Base-by-base conservation (phyloP, 495 filamentous ascomycete species). In the Tuber brumale region DNA sequence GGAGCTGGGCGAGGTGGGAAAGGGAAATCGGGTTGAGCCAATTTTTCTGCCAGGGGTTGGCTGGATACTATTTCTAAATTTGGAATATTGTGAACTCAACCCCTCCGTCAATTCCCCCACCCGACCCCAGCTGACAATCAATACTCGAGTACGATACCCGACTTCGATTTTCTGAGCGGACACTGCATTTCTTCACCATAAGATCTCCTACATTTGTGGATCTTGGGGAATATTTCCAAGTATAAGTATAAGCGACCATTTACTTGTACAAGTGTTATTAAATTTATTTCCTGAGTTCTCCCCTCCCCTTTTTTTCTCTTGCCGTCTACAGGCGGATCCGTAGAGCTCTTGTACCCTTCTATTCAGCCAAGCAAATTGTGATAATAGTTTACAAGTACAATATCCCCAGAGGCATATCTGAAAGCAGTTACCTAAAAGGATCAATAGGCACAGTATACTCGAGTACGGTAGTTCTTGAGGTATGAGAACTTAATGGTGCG, bases 41-140 rank as follows among this genome's bases (percentile, higher is more conserved):
- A 70, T 72, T 70, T 72, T 75, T 48, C 43, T 70, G 57, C 77
- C 76, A 80, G 78, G 78, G 78, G 76, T 51, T 79, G 35, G 57
- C 31, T 51, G 23, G 12, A 19, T 57, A 31, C 57, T 31, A 18
- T 66, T 66, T 66, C 57, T 66, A 66, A 66, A 66, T 66, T 66
- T 66, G n/a, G 57, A 66, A 16, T 31, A 66, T 66, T 66, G 3
- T 66, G 27, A 31, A 27, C 57, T 31, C 57, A 31, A 66, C 57
- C 10, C 51, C 48, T 57, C 51, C 23, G n/a, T 14, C 51, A 57
- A 57, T 57, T 66, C 57, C 27, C n/a, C 27, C n/a, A 66, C 57
- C 31, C 14, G 57, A 66, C 12, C 57, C 27, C 57, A 66, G 57
- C 57, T 66, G 57, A 66, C 57, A 66, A 18, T n/a, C n/a, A n/a